Conservation (phyloP, 106 monocot genomes). For the Platanthera guangdongensis region DNA sequence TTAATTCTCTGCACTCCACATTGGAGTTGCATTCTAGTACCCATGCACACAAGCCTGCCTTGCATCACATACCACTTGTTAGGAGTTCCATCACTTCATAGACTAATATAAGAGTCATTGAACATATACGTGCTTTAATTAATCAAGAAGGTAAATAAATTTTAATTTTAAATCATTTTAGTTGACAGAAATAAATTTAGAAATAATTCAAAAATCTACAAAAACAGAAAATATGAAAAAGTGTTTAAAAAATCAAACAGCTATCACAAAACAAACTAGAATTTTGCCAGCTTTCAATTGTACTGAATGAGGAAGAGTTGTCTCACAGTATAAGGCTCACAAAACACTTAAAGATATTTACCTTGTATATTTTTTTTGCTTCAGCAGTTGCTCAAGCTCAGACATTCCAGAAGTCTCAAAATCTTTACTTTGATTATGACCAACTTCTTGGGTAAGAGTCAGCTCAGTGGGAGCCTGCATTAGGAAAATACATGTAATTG, state of each 20-base stretch:
- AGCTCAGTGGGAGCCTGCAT: not conserved
- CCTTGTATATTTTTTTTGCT: conserved; percentile 5
- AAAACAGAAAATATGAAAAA: not conserved
- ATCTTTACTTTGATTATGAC: not conserved
- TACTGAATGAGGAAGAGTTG: not conserved
- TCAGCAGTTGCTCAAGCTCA: conserved; percentile 7
- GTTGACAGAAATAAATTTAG: not conserved
- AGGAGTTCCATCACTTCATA: not conserved
- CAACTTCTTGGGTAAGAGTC: not conserved
- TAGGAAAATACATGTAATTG: not conserved
- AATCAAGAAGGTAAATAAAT: not conserved
- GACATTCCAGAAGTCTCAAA: not conserved
- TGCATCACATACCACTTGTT: not conserved
- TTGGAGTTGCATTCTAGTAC: too few species aligned
- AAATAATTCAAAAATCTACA: not conserved
- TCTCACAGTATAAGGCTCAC: not conserved
- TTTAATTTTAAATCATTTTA: not conserved
- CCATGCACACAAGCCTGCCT: too few species aligned
- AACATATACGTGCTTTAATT: not conserved
- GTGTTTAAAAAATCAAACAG: not conserved
- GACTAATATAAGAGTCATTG: not conserved
- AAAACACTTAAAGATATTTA: not conserved
- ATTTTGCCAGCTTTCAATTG: not conserved
- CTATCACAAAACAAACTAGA: not conserved
- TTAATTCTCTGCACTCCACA: too few species aligned